These are phyloP conservation scores for Hansenula lynferdii DNA, from an alignment of 1,139 yeast genomes.

Conservation along the genomic window DNA sequence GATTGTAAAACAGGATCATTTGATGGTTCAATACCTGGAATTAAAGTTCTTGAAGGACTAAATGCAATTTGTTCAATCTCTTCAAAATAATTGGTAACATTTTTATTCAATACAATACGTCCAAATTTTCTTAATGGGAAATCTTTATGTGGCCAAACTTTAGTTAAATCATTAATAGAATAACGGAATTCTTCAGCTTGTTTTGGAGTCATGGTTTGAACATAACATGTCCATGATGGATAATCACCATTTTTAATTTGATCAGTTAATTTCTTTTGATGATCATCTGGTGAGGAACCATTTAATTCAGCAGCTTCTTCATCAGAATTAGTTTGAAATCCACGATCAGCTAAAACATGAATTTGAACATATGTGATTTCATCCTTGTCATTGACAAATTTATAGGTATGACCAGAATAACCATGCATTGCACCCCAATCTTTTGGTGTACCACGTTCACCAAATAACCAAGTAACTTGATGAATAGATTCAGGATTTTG, in stretches of 20 bases:
- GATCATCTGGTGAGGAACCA: constrained; percentile 60
- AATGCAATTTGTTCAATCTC: constrained; percentile 82
- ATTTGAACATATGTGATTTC: constrained; percentile 65
- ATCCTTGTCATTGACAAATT: constrained; percentile 62
- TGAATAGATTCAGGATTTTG: constrained; percentile 61
- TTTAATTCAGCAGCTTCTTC: constrained; percentile 54
- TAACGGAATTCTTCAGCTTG: constrained; percentile 56
- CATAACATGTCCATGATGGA: constrained; percentile 63
- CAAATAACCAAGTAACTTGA: constrained; percentile 59
- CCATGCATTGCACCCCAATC: constrained; percentile 65
- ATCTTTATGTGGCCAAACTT: constrained; percentile 77
- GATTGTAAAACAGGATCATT: constrained; percentile 88
- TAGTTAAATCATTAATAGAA: constrained; percentile 67
- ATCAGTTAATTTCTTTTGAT: constrained; percentile 52
- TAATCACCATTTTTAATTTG: constrained; percentile 53
- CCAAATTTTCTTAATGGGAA: constrained; percentile 76
- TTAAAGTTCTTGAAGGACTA: constrained; percentile 71
- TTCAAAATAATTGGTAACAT: constrained; percentile 75
- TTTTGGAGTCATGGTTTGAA: constrained; percentile 70
- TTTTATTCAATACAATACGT: constrained; percentile 61
- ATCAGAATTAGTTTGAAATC: constrained; percentile 49
- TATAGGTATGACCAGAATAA: constrained; percentile 73
- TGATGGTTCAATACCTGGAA: constrained; percentile 79
- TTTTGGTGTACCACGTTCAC: constrained; percentile 72
- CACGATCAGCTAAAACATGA: constrained; percentile 59